A percentile compares a stretch with the other conserved stretches of the same genome.
Evolutionary conservation across 2,329 filamentous ascomycete species (phyloP).

Genomic region (Aspergillus puulaauensis): DNA sequence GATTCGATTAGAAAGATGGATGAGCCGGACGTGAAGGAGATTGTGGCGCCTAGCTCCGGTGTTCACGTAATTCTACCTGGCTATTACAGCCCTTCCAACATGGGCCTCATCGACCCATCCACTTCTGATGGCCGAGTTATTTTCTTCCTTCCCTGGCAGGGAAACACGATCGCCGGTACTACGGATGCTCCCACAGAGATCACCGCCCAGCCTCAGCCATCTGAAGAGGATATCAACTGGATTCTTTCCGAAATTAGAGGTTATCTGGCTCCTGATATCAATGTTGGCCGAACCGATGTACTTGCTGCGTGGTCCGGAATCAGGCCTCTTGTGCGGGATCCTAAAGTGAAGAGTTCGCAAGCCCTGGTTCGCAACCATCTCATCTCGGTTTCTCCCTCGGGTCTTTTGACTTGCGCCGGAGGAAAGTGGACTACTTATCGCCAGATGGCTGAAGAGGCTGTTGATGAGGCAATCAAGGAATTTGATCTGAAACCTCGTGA

Average conservation of each 20-base stretch:
- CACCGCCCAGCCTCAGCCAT: conserved; percentile 70
- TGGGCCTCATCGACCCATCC: conserved; percentile 83
- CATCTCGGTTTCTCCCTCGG: conserved; percentile 74
- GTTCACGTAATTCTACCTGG: conserved; percentile 85
- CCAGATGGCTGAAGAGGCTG: conserved; percentile 88
- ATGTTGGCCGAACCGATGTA: conserved; percentile 81
- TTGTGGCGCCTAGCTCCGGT: conserved; percentile 81
- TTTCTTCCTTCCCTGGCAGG: conserved; percentile 92
- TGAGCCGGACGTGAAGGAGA: conserved; percentile 68
- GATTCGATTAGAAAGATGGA: conserved; percentile 86
- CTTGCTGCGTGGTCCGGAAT: conserved; percentile 88
- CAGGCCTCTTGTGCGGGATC: conserved; percentile 80
- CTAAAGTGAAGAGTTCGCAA: conserved; percentile 80
- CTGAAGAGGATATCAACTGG: conserved; percentile 84
- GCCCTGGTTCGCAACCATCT: conserved; percentile 86
- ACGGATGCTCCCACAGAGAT: conserved; percentile 77
- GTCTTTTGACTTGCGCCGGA: conserved; percentile 79
- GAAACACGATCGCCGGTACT: conserved; percentile 86
- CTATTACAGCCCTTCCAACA: conserved; percentile 80
- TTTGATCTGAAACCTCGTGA: conserved; percentile 63
- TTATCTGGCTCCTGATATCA: conserved; percentile 81
- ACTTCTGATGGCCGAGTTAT: conserved; percentile 88
- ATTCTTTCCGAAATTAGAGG: conserved; percentile 80
- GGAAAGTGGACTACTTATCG: conserved; percentile 94
- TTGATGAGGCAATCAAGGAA: conserved; percentile 72